Conservation (phyloP, 305 asterid species). For the Andrographis paniculata region DNA sequence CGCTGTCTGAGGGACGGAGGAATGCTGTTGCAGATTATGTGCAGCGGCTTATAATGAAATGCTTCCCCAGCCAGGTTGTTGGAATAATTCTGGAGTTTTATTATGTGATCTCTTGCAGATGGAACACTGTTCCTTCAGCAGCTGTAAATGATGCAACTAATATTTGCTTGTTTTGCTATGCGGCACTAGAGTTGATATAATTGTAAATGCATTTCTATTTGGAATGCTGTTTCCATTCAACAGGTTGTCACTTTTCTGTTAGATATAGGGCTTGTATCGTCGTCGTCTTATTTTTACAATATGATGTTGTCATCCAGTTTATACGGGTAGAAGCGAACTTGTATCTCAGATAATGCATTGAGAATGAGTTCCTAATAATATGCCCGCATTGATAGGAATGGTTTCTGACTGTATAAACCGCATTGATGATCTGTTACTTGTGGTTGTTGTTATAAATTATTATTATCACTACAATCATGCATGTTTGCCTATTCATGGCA, state of each 20-base stretch:
- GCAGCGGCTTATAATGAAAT: constrained; percentile 68
- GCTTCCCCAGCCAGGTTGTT: constrained; percentile 92
- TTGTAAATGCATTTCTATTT: constrained; percentile 5
- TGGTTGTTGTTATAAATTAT: too few species aligned
- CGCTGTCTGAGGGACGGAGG: constrained; percentile 78
- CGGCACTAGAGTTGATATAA: constrained; percentile 4
- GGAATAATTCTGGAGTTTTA: constrained; percentile 16
- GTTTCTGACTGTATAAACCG: too few species aligned
- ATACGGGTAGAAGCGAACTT: background rate
- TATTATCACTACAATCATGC: too few species aligned
- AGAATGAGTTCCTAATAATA: background rate
- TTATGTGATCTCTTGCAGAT: constrained; percentile 11
- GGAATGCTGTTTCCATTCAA: constrained; percentile 10
- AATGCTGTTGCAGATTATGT: constrained; percentile 90
- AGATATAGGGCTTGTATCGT: background rate
- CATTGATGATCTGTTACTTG: too few species aligned
- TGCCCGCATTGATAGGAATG: background rate
- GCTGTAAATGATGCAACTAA: constrained; percentile 11
- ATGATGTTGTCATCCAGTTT: background rate
- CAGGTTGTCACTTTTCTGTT: constrained; percentile 3
- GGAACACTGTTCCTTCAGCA: constrained; percentile 7
- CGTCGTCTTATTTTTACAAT: background rate
- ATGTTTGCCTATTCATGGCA: too few species aligned
- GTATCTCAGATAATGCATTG: background rate
- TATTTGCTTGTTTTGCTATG: constrained; percentile 12